phyloP scores from a whole-genome alignment of 2,329 filamentous ascomycete genomes.

The Emergomyces orientalis region DNA sequence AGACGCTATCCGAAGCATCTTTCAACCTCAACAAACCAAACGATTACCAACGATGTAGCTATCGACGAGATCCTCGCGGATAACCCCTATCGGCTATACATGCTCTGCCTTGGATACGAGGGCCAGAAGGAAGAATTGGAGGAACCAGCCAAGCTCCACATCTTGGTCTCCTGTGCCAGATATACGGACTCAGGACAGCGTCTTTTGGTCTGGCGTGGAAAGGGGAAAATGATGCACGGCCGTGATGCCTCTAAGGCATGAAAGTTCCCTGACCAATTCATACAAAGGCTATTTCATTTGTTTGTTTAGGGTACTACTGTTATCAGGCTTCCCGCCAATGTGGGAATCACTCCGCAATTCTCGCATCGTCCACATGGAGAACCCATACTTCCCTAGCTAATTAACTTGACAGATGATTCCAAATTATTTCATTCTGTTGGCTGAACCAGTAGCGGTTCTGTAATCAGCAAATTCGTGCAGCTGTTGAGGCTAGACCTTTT shows the following conservation, averaged over 20 bases:
- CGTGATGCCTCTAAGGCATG: neutral
- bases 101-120: neutral
- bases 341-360: neutral
- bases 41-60: neutral
- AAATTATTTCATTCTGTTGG: neutral
- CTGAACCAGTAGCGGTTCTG: neutral
- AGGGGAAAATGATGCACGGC: neutral
- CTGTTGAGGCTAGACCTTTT: neutral
- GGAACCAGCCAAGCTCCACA: neutral
- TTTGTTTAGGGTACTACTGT: neutral
- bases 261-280: neutral
- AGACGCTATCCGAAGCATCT: slow-evolving; percentile 2
- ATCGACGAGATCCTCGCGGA: neutral
- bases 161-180: neutral
- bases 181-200: neutral
- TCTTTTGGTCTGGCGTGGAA: neutral
- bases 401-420: neutral
- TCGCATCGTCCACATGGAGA: neutral
- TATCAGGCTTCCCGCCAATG: neutral
- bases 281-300: neutral
- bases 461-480: neutral
- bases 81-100: neutral
- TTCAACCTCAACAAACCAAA: neutral
- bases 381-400: neutral
- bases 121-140: neutral